Percentiles rank a stretch among this genome's conserved stretches.
These are phyloP conservation scores for Coemansia interrupta DNA, from an alignment of 192 early-diverging fungal species.

Conservation along the genomic window DNA sequence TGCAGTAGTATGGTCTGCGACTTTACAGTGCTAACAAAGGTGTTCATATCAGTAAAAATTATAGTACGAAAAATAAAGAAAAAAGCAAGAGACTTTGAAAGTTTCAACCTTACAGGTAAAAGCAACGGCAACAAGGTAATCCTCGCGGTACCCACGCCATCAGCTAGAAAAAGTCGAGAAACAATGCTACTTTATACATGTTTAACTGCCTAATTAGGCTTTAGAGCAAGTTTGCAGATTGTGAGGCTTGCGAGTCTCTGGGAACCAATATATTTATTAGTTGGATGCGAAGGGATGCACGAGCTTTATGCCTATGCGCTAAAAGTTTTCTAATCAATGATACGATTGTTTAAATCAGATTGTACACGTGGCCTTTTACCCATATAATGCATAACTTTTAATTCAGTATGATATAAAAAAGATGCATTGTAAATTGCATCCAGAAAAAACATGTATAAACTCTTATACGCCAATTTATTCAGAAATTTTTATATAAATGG, in stretches of 20 bases:
- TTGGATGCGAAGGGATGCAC: not conserved
- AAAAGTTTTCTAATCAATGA: not conserved
- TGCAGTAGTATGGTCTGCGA: constrained; percentile 35
- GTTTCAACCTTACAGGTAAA: not conserved
- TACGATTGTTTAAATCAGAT: too few relatives aligned
- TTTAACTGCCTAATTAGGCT: not conserved
- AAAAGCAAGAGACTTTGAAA: not conserved
- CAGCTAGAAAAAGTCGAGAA: not conserved
- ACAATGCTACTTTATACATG: not conserved
- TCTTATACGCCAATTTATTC: too few relatives aligned
- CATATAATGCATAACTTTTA: too few relatives aligned
- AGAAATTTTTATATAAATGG: not conserved
- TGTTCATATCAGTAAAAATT: constrained; percentile 21
- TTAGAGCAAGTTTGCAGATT: not conserved
- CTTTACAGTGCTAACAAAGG: constrained; percentile 37
- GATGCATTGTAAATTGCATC: too few relatives aligned
- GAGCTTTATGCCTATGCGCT: not conserved
- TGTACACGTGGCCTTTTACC: too few relatives aligned
- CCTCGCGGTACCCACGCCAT: not conserved
- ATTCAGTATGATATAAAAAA: too few relatives aligned
- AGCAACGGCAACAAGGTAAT: not conserved
- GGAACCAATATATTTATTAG: not conserved
- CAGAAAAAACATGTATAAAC: too few relatives aligned
- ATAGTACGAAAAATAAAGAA: not conserved
- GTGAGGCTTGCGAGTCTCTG: not conserved